A percentile compares a stretch with the other conserved stretches of the same genome.
Evolutionary conservation across 805 yeast genomes (phyloP).

Genomic region (Wickerhamiella occidentalis): DNA sequence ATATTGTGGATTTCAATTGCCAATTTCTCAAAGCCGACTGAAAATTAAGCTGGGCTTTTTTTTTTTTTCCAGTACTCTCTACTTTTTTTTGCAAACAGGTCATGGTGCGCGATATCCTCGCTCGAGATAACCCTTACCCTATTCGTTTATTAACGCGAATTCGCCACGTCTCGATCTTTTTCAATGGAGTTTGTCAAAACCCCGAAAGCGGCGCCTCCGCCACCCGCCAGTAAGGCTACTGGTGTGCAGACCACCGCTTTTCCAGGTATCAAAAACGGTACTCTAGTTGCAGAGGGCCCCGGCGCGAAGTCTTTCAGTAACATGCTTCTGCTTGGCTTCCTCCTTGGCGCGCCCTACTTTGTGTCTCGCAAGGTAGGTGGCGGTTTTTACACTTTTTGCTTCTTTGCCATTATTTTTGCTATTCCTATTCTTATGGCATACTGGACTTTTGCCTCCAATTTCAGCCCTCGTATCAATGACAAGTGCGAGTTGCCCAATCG

Average conservation of each 20-base stretch:
- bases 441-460: constrained; percentile 70
- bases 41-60: no score
- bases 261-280: constrained; percentile 76
- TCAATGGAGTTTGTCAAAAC: constrained; percentile 45
- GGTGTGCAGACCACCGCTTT: constrained; percentile 35
- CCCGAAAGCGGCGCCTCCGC: constrained; percentile 38
- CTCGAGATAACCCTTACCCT: not conserved
- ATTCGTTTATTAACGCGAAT: not conserved
- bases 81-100: no score
- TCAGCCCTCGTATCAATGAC: constrained; percentile 70
- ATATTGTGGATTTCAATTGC: no score
- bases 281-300: constrained; percentile 85
- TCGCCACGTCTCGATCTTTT: not conserved
- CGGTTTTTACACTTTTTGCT: constrained; percentile 51
- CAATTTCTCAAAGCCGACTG: no score
- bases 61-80: no score
- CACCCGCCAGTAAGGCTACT: constrained; percentile 33
- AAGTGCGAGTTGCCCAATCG: constrained; percentile 62
- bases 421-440: constrained; percentile 67
- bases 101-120: no score
- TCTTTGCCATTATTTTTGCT: constrained; percentile 42
- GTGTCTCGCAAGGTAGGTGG: constrained; percentile 55
- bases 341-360: constrained; percentile 49
- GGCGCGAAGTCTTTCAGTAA: constrained; percentile 69
- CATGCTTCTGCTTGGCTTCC: constrained; percentile 36